Evolutionary conservation across 768 basidiomycete genomes (phyloP).

Genomic region (Roridomyces roridus): DNA sequence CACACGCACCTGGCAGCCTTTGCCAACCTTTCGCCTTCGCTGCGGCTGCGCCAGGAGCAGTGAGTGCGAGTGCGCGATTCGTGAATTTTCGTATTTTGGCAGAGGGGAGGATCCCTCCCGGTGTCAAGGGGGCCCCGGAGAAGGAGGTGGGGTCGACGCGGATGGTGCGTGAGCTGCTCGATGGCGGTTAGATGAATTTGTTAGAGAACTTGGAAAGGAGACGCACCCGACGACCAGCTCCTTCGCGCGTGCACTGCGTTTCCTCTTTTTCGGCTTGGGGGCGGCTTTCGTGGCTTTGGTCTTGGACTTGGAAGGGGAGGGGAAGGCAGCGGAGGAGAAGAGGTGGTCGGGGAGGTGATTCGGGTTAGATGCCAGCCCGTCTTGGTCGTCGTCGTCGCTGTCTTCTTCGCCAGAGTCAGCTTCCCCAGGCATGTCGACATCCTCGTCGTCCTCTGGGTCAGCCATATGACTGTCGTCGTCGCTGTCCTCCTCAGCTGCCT

Average conservation of each 20-base stretch:
- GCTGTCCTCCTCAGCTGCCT: conserved; percentile 40
- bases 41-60: conserved; percentile 33
- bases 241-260: conserved; percentile 44
- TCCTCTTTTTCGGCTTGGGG: conserved; percentile 34
- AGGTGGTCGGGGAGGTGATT: conserved; percentile 72
- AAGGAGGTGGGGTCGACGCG: conserved; percentile 41
- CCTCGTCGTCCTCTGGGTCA: conserved; percentile 31
- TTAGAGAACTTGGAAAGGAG: no score
- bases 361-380: conserved; percentile 31
- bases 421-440: conserved; percentile 24
- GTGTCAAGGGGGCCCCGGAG: conserved; percentile 34
- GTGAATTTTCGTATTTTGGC: conserved; percentile 57
- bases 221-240: conserved; percentile 64
- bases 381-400: conserved; percentile 21
- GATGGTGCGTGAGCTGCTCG: conserved; percentile 56
- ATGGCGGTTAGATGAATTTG: neutral
- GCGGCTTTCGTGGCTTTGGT: conserved; percentile 28
- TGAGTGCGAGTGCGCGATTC: conserved; percentile 55
- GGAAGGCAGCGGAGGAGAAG: conserved; percentile 61
- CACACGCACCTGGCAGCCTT: conserved; percentile 58
- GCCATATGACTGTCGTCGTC: conserved; percentile 29
- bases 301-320: conserved; percentile 25
- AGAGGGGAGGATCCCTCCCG: conserved; percentile 53
- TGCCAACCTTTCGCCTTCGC: conserved; percentile 57
- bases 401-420: conserved; percentile 33